Evolutionary conservation across 1,284 basidiomycete genomes (phyloP).

Genomic region (Meira nashicola): DNA sequence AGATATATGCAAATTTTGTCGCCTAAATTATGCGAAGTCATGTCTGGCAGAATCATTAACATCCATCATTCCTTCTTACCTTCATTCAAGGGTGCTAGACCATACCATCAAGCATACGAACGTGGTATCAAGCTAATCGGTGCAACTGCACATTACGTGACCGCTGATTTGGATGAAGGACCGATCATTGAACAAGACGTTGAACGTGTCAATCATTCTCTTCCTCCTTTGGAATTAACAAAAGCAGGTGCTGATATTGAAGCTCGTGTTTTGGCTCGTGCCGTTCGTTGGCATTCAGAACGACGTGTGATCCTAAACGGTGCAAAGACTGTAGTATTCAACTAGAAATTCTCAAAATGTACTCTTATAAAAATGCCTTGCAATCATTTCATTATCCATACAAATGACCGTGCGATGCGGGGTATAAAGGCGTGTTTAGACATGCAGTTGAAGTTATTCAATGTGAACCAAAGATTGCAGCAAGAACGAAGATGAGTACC

Average conservation of each 20-base stretch:
- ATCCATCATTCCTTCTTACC: conserved; percentile 51
- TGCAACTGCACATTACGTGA: conserved; percentile 50
- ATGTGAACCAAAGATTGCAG: conserved; percentile 5
- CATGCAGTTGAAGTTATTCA: too few species aligned
- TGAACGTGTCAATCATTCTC: conserved; percentile 42
- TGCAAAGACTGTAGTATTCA: conserved; percentile 42
- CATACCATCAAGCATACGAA: conserved; percentile 49
- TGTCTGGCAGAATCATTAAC: conserved; percentile 46
- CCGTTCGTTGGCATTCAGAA: conserved; percentile 48
- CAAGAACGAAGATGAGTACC: conserved; percentile 12
- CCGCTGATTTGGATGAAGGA: conserved; percentile 47
- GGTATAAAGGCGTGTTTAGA: too few species aligned
- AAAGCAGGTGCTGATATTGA: conserved; percentile 44
- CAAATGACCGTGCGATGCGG: not conserved
- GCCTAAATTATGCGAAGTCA: conserved; percentile 35
- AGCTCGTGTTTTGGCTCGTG: conserved; percentile 41
- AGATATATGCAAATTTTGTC: conserved; percentile 49
- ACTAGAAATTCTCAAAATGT: conserved; percentile 15
- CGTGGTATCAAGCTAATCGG: conserved; percentile 50
- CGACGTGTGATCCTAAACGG: conserved; percentile 47
- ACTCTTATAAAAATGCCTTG: not conserved
- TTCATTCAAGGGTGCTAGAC: conserved; percentile 48
- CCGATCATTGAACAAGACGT: conserved; percentile 51
- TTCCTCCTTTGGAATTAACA: conserved; percentile 37
- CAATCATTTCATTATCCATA: not conserved